Evolutionary conservation across 2,329 filamentous ascomycete genomes (phyloP).

Genomic region (Pseudogymnoascus sp.): DNA sequence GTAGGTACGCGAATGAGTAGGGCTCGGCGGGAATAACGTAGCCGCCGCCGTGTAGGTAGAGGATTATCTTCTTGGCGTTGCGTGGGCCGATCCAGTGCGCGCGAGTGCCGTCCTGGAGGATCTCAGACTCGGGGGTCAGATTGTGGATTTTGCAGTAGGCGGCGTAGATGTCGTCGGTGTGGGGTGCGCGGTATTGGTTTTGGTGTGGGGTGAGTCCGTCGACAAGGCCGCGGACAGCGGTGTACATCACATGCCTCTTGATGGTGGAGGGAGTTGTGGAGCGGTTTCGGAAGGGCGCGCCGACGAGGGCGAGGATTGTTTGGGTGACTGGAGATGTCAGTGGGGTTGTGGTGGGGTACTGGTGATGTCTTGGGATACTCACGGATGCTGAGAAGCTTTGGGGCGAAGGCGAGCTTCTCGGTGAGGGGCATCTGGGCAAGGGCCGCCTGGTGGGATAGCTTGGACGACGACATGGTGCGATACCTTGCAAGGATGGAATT

Average conservation of each 20-base stretch:
- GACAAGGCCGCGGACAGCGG: constrained; percentile 16
- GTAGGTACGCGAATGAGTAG: constrained; percentile 41
- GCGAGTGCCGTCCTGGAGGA: constrained; percentile 31
- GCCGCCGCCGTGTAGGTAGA: constrained; percentile 46
- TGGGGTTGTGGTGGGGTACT: background rate
- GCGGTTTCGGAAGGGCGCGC: background rate
- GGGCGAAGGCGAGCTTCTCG: constrained; percentile 20
- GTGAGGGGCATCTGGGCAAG: constrained; percentile 7
- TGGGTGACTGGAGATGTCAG: background rate
- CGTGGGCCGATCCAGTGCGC: constrained; percentile 38
- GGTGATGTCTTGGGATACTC: background rate
- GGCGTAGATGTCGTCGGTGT: constrained; percentile 20
- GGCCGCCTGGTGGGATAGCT: background rate
- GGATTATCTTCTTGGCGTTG: constrained; percentile 31
- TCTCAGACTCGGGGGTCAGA: constrained; percentile 18
- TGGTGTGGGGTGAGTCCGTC: constrained; percentile 15
- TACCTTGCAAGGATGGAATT: background rate
- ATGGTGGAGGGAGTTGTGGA: background rate
- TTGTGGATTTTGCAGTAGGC: constrained; percentile 19
- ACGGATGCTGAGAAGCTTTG: constrained; percentile 16
- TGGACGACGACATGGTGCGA: background rate
- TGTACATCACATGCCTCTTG: background rate
- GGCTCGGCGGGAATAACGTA: constrained; percentile 40
- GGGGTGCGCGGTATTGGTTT: constrained; percentile 14
- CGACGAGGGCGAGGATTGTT: background rate